Conservation (phyloP, 768 basidiomycete species). For the Russula sp. region DNA sequence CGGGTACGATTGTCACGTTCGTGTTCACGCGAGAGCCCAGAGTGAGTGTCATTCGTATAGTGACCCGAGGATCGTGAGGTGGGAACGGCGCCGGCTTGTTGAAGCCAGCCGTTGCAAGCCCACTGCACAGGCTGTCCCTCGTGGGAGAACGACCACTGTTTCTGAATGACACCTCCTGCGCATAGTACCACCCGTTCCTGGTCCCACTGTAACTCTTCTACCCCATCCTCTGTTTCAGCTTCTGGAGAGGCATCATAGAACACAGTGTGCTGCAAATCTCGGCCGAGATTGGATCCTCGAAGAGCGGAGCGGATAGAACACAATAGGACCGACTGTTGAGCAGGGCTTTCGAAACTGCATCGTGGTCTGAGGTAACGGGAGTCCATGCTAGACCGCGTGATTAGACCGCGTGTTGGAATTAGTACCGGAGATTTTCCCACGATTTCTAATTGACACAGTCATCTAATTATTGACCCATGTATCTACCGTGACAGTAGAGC, state of each 20-base stretch:
- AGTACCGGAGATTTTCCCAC: too few species aligned
- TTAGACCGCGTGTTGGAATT: too few species aligned
- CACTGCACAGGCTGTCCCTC: slow-evolving; percentile 71
- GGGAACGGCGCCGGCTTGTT: slow-evolving; percentile 40
- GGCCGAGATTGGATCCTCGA: slow-evolving; percentile 36
- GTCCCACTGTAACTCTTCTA: slow-evolving; percentile 67
- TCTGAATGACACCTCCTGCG: slow-evolving; percentile 59
- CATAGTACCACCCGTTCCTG: slow-evolving; percentile 55
- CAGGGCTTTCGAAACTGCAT: slow-evolving; percentile 2
- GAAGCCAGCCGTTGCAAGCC: slow-evolving; percentile 72
- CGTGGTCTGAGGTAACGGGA: slow-evolving; percentile 15
- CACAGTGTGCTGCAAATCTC: slow-evolving; percentile 1
- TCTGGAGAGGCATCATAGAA: slow-evolving; percentile 9
- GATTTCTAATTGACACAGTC: too few species aligned
- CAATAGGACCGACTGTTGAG: slow-evolving; percentile 40
- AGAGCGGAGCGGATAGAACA: slow-evolving; percentile 55
- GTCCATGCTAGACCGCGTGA: neutral
- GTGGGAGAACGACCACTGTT: slow-evolving; percentile 68
- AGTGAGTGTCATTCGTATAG: slow-evolving; percentile 28
- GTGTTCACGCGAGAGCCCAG: slow-evolving; percentile 26
- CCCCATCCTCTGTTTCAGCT: slow-evolving; percentile 33
- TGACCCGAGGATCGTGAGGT: slow-evolving; percentile 28
- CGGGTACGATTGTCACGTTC: slow-evolving; percentile 27
- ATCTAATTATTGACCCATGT: too few species aligned
- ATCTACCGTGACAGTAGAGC: too few species aligned